Evolutionary conservation across 805 yeast species (phyloP).

Genomic region (Blastobotrys peoriensis): DNA sequence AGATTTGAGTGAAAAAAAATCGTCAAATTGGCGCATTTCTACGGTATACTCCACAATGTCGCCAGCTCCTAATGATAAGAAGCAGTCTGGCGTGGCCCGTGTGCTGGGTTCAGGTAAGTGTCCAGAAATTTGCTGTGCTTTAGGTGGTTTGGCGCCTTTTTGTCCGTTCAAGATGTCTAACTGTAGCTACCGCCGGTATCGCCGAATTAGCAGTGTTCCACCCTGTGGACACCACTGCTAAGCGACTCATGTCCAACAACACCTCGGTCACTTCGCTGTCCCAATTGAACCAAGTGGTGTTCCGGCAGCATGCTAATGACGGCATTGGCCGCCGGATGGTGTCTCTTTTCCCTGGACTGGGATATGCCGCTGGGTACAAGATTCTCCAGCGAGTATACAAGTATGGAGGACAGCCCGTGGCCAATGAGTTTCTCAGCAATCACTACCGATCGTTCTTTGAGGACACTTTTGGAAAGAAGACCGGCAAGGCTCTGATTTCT

Average conservation of each 20-base stretch:
- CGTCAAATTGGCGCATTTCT: neutral
- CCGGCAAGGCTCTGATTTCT: slow-evolving; percentile 93
- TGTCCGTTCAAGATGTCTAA: neutral
- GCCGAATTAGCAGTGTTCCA: slow-evolving; percentile 96
- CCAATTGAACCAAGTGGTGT: slow-evolving; percentile 80
- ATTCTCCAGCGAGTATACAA: slow-evolving; percentile 95
- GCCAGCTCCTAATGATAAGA: slow-evolving; percentile 44
- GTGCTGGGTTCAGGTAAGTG: slow-evolving; percentile 73
- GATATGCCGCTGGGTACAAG: slow-evolving; percentile 96
- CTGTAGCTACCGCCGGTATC: slow-evolving; percentile 87
- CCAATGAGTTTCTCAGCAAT: slow-evolving; percentile 79
- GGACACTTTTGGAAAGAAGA: slow-evolving; percentile 77
- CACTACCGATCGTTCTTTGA: slow-evolving; percentile 71
- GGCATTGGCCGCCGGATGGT: slow-evolving; percentile 64
- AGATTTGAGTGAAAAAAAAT: slow-evolving; percentile 1
- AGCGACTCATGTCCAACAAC: slow-evolving; percentile 89
- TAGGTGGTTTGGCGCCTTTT: no score
- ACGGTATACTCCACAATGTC: slow-evolving; percentile 14
- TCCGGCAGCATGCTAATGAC: slow-evolving; percentile 71
- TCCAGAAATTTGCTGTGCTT: no score
- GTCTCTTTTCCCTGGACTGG: slow-evolving; percentile 94
- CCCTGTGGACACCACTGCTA: slow-evolving; percentile 95
- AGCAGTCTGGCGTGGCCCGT: slow-evolving; percentile 85
- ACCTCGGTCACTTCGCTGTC: slow-evolving; percentile 57
- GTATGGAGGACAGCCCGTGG: slow-evolving; percentile 99